A percentile compares a stretch with the other conserved stretches of the same genome.
Conservation (phyloP, 768 basidiomycete species). For the Rubroboletus pulcherrimus region DNA sequence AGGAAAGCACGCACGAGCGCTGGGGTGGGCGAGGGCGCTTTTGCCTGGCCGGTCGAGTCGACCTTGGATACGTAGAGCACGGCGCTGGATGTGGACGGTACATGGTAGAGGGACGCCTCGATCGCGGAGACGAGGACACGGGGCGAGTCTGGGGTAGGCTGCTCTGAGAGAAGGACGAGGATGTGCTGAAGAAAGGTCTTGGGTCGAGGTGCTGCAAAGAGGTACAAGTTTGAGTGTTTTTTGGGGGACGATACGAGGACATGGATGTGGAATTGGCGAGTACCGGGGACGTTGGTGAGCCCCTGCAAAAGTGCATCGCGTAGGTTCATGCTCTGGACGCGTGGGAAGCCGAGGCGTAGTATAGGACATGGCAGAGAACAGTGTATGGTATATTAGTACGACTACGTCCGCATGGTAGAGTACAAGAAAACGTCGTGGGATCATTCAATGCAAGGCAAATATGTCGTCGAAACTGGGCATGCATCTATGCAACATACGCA, state of each 20-base stretch:
- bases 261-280: conserved; percentile 71
- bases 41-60: conserved; percentile 82
- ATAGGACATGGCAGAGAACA: neutral
- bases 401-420: conserved; percentile 12
- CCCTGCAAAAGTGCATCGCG: conserved; percentile 60
- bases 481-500: conserved; percentile 34
- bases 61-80: conserved; percentile 92
- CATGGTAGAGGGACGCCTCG: conserved; percentile 70
- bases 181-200: conserved; percentile 72
- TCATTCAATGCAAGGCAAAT: neutral
- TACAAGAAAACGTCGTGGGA: conserved; percentile 7
- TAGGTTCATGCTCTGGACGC: conserved; percentile 38
- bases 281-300: conserved; percentile 57
- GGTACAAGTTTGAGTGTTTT: conserved; percentile 68
- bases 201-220: conserved; percentile 65
- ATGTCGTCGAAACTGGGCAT: neutral
- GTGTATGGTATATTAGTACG: conserved; percentile 19
- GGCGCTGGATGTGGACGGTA: conserved; percentile 64
- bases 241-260: conserved; percentile 66
- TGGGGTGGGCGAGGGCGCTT: conserved; percentile 62
- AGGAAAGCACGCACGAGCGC: conserved; percentile 67
- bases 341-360: conserved; percentile 18
- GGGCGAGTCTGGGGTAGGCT: conserved; percentile 43
- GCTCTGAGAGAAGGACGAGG: conserved; percentile 70
- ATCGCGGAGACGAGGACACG: conserved; percentile 74